Percentiles rank a stretch among this genome's conserved stretches.
Evolutionary conservation across 2,329 filamentous ascomycete species (phyloP).

Genomic region (Didymosphaeria variabile): DNA sequence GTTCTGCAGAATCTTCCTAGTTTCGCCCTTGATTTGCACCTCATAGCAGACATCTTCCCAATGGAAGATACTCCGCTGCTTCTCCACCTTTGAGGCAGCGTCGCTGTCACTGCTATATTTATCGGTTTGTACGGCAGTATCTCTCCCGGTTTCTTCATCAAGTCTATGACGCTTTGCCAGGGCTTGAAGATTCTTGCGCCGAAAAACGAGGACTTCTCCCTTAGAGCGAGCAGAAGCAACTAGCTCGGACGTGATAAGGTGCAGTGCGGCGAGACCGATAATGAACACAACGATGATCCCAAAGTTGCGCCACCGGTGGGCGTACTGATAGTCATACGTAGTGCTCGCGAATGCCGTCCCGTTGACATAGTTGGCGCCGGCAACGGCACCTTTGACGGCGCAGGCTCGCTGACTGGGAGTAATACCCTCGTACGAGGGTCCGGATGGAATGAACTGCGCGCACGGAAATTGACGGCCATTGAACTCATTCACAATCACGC

Average conservation of each 20-base stretch:
- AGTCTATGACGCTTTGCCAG: slow-evolving; percentile 34
- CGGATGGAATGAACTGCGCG: slow-evolving; percentile 53
- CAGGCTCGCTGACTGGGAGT: slow-evolving; percentile 47
- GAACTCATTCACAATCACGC: slow-evolving; percentile 86
- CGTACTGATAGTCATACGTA: slow-evolving; percentile 43
- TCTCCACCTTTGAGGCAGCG: slow-evolving; percentile 38
- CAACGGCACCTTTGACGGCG: slow-evolving; percentile 52
- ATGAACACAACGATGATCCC: slow-evolving; percentile 58
- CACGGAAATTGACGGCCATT: slow-evolving; percentile 67
- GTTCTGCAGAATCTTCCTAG: slow-evolving; percentile 79
- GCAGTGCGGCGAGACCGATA: slow-evolving; percentile 51
- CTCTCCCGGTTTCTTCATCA: slow-evolving; percentile 49
- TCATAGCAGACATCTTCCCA: slow-evolving; percentile 84
- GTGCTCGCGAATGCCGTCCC: slow-evolving; percentile 50
- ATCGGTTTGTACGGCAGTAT: slow-evolving; percentile 37
- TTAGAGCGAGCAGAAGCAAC: slow-evolving; percentile 61
- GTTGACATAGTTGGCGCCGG: slow-evolving; percentile 49
- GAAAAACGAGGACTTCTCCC: slow-evolving; percentile 61
- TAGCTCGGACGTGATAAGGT: slow-evolving; percentile 56
- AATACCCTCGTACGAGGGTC: slow-evolving; percentile 49
- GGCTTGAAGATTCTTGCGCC: slow-evolving; percentile 36
- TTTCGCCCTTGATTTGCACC: slow-evolving; percentile 80
- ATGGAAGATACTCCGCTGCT: slow-evolving; percentile 77
- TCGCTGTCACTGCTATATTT: slow-evolving; percentile 38
- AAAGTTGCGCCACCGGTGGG: slow-evolving; percentile 58